Percentiles rank a stretch among this genome's conserved stretches.
Evolutionary conservation across 164 flowering plant genomes (phyloP).

Genomic region (Vitis rupestris): DNA sequence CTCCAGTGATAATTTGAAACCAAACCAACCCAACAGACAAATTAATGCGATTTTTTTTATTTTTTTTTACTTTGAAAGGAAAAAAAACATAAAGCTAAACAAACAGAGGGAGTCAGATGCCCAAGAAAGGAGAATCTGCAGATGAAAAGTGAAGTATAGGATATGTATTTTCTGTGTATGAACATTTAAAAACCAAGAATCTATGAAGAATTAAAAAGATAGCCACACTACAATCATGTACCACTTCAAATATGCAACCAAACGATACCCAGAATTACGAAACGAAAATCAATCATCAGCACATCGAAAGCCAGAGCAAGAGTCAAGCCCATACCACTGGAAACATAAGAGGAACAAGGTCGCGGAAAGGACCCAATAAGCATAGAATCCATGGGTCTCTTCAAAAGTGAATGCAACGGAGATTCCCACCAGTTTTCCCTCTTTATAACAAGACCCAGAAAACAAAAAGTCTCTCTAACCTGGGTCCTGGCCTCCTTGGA

Average conservation of each 20-base stretch:
- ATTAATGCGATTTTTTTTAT: no score
- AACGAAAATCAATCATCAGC: background rate
- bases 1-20: no score
- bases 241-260: no score
- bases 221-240: background rate
- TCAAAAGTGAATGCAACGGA: background rate
- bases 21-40: no score
- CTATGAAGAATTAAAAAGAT: background rate
- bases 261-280: background rate
- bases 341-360: conserved; percentile 1
- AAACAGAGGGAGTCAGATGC: no score
- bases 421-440: conserved; percentile 1
- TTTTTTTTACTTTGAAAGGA: no score
- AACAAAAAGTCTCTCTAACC: no score
- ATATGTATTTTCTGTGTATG: background rate
- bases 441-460: background rate
- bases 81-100: no score
- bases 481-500: no score
- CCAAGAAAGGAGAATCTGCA: no score
- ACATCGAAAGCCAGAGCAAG: background rate
- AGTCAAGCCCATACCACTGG: conserved; percentile 9
- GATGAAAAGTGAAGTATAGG: no score
- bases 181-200: no score
- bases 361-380: conserved; percentile 15
- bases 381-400: conserved; percentile 20